Base-by-base conservation (phyloP, 2,329 filamentous ascomycete species). In the Davidsoniella eucalypti region DNA sequence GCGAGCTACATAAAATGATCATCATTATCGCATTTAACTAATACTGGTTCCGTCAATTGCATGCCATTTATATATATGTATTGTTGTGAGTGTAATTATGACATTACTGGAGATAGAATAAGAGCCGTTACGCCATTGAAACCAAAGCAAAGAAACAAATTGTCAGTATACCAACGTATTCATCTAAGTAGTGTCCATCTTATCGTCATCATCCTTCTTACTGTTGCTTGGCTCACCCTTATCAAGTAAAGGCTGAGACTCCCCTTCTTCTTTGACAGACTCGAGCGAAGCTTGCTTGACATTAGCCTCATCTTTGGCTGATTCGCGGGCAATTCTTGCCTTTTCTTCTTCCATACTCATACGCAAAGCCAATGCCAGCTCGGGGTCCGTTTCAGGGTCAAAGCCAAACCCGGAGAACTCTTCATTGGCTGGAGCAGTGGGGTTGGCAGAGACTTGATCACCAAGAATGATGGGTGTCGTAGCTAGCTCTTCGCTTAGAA, bases 321-420 rank as follows among this genome's bases (percentile, higher is more conserved):
- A 25, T 55, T 86, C 78, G 59, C 80, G 79, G 58, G 82, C 85
- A 61, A 83, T 79, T 59, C 92, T 74, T 54, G 88, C 88, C 70
- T 93, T 93, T 67, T 98, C 92, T 64, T 98, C 92, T 64, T 98
- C 92, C 76, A 94, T 87, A 66, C 86, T 94, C 87, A 98, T 94
- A 56, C 92, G 81, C 63, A 98, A 71, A 48, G 92, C 92, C 58
- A 98, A 77, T 18, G 92, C 92, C 61, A 98, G 70, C 65, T 98
- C 92, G 3, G 92, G 92, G 62, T 98, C 92, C 60, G 88, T 75
- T 49, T 82, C 83, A 12, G 90, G 88, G 64, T 96, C 92, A 57
- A 94, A 86, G 56, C 67, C 67, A 41, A 73, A 79, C 55, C 82
- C 78, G 51, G 74, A 76, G 57, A 74, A 78, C 33, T 69, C 75